Base-by-base conservation (phyloP, 306 rosid species). In the Prunus mume region DNA sequence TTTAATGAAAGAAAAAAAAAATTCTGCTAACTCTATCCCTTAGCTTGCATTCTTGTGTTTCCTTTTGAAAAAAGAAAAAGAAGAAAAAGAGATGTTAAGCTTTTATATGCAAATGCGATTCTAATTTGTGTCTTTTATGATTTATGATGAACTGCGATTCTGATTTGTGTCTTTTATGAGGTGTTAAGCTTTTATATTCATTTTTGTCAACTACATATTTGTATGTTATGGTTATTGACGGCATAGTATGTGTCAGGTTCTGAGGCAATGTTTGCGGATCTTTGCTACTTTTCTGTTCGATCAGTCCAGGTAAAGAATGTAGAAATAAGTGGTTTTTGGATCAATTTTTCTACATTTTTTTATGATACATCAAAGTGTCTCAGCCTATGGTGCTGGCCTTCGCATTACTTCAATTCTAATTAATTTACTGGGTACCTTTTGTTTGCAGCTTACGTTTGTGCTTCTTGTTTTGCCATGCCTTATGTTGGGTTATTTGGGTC, bases 191-290 rank as follows among this genome's bases (percentile, higher is more conserved):
- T 13, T 17, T 18, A 8, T 19, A 49, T 32, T 55, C 20, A 11
- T 18, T 47, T 45, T 12, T 60, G 55, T 77, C 24, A 15, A n/a
- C 68, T 58, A 22, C 25, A 47, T 68, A 57, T 56, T 3, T 50
- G 49, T 43, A 10, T 63, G 68, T 72, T 41, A 25, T 81, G 38
- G 56, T 79, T 75, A 46, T 77, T 69, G 73, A 69, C 27, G 27
- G 71, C 60, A 24, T 55, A 65, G 46, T 69, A 74, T 83, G 70
- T 79, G 85, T 71, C 93, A 94, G 98, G 98, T 89, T 94, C 97
- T 3, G 98, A 94, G 85, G 98, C 98, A 75, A 94, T 94, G 97
- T 94, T 94, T 77, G 98, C 97, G 18, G 97, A 94, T 86, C 98
- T 94, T 85, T 94, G 97, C 88, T 90, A 94, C 83, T 94, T 94